phyloP scores from a whole-genome alignment of 441 rosid species.

The Kokia cookei region DNA sequence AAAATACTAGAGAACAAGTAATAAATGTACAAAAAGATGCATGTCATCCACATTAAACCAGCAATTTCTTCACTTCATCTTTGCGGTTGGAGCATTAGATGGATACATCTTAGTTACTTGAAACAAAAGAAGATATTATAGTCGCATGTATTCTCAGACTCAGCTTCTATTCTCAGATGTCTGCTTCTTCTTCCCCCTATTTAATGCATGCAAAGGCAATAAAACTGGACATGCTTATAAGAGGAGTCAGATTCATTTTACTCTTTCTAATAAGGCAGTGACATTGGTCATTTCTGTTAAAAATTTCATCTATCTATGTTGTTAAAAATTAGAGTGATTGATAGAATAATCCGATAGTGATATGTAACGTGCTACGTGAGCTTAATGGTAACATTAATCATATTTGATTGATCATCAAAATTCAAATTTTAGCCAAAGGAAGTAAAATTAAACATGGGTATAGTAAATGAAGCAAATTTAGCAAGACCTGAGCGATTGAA shows the following conservation, averaged over 20 bases:
- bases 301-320: no score
- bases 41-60: background rate
- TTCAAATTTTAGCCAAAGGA: background rate
- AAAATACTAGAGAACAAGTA: background rate
- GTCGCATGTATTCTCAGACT: background rate
- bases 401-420: background rate
- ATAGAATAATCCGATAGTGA: no score
- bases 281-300: no score
- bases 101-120: slow-evolving; percentile 5
- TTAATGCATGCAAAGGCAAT: background rate
- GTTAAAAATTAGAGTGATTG: no score
- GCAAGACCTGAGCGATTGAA: slow-evolving; percentile 12
- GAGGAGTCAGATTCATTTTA: no score
- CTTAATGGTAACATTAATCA: no score
- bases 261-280: no score
- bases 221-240: background rate
- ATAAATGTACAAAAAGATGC: slow-evolving; percentile 5
- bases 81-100: background rate
- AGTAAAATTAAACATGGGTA: background rate
- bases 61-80: background rate
- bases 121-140: background rate
- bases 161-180: background rate
- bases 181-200: slow-evolving; percentile 28
- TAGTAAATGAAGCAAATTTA: background rate
- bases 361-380: no score